Evolutionary conservation across 768 basidiomycete genomes (phyloP), one percentile per base, ranked within the genome.

Genomic region (Albatrellus ellisii): DNA sequence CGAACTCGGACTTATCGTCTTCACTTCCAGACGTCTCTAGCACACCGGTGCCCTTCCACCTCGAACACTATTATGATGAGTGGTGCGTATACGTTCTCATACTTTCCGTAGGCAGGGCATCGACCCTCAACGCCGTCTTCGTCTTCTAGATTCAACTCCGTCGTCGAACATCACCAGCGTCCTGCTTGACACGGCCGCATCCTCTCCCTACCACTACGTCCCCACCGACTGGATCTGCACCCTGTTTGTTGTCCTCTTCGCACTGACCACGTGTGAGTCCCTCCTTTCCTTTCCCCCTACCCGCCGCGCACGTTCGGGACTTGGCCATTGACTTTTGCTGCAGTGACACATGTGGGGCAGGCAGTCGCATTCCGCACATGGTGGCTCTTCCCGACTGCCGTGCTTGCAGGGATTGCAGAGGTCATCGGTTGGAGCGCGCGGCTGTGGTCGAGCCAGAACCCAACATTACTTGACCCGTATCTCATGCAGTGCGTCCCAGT

Each of bases 161-260:
- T n/a, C n/a, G n/a, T n/a, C n/a, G n/a, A n/a, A n/a, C n/a, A n/a
- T n/a, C n/a, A n/a, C n/a, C n/a, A n/a, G n/a, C n/a, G n/a, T n/a
- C n/a, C n/a, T n/a, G n/a, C n/a, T n/a, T n/a, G n/a, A n/a, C n/a
- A n/a, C n/a, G n/a, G n/a, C n/a, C n/a, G n/a, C n/a, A n/a, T n/a
- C n/a, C n/a, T 39, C 42, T n/a, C 21, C 8, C 14, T 39, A 29
- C 21, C n/a, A 25, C 41, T 41, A n/a, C 33, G 35, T 25, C n/a
- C 22, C 37, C 9, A 6, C 63, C 0, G 52, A 59, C 38, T 62
- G 61, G 56, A 49, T 65, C 18, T 56, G 55, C 45, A 54, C 59
- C 27, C 41, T 60, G 25, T 67, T 63, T 51, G 39, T 68, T 33
- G 55, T 53, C 6, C 55, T 65, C 10, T 66, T 60, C 37, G 41